A percentile compares a stretch with the other conserved stretches of the same genome.
Conservation (phyloP, 768 basidiomycete species). For the Psilocybe cyanescens region DNA sequence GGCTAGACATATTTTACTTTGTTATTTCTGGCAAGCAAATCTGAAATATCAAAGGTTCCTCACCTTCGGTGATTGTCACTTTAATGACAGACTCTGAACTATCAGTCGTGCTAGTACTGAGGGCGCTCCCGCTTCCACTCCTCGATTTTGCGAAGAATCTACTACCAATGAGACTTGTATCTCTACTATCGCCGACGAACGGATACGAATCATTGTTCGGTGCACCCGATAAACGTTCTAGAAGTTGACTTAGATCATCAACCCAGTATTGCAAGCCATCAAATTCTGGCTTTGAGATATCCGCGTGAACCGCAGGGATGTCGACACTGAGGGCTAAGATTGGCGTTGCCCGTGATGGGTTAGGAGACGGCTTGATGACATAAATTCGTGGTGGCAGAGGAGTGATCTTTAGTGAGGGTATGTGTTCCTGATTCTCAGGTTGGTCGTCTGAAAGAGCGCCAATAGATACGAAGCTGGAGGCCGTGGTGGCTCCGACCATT, state of each 20-base stretch:
- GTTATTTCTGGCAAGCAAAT: not conserved
- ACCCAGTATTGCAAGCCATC: conserved; percentile 88
- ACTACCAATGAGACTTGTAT: conserved; percentile 78
- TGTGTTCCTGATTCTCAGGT: not conserved
- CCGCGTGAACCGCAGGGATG: conserved; percentile 67
- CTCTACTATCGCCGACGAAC: conserved; percentile 42
- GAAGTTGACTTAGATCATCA: conserved; percentile 81
- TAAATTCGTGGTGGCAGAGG: conserved; percentile 39
- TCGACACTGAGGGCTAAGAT: conserved; percentile 36
- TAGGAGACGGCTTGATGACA: conserved; percentile 29
- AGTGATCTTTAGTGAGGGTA: not conserved
- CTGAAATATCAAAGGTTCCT: conserved; percentile 29
- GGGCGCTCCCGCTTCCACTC: conserved; percentile 37
- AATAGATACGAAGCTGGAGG: conserved; percentile 52
- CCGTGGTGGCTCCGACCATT: conserved; percentile 37
- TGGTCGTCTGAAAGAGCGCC: conserved; percentile 40
- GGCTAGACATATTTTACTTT: conserved; percentile 21
- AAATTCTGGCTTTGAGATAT: conserved; percentile 64
- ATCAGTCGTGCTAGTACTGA: conserved; percentile 28
- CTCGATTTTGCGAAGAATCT: conserved; percentile 70
- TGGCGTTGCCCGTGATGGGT: conserved; percentile 12
- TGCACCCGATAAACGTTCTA: conserved; percentile 48
- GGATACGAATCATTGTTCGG: conserved; percentile 18
- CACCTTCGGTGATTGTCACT: conserved; percentile 38
- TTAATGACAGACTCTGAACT: conserved; percentile 53